Evolutionary conservation across 495 filamentous ascomycete genomes (phyloP).

Genomic region (Umbilicaria muhlenbergii): DNA sequence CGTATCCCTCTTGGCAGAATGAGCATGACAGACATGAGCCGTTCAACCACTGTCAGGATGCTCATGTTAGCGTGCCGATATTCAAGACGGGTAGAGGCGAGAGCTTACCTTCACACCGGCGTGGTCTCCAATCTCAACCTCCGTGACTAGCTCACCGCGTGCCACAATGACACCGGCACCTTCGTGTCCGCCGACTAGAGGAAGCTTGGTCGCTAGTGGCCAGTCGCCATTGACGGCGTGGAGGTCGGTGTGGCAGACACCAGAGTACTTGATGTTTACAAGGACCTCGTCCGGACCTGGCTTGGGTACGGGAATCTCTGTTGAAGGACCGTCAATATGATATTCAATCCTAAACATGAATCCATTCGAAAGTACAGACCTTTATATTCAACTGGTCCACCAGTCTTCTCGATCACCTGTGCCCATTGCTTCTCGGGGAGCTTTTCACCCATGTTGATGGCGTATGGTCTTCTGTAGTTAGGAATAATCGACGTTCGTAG

Average conservation of each 20-base stretch:
- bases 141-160: conserved; percentile 52
- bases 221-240: conserved; percentile 82
- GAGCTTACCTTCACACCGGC: conserved; percentile 52
- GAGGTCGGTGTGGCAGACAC: conserved; percentile 83
- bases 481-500: too few relatives aligned
- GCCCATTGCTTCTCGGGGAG: conserved; percentile 73
- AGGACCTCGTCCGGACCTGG: conserved; percentile 81
- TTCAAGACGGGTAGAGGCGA: not conserved
- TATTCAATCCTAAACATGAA: conserved; percentile 18
- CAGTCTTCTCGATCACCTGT: conserved; percentile 65
- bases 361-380: conserved; percentile 24
- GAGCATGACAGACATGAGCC: conserved; percentile 62
- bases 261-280: conserved; percentile 81
- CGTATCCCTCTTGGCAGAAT: conserved; percentile 62
- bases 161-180: conserved; percentile 78
- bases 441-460: conserved; percentile 4
- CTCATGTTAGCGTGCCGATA: not conserved
- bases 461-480: too few relatives aligned
- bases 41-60: conserved; percentile 53
- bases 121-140: conserved; percentile 63
- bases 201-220: conserved; percentile 63
- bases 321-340: not conserved
- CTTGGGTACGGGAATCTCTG: conserved; percentile 38
- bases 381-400: conserved; percentile 62
- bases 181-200: conserved; percentile 90